Base-by-base conservation (phyloP, 1,284 basidiomycete species). In the Schizophyllum commune region DNA sequence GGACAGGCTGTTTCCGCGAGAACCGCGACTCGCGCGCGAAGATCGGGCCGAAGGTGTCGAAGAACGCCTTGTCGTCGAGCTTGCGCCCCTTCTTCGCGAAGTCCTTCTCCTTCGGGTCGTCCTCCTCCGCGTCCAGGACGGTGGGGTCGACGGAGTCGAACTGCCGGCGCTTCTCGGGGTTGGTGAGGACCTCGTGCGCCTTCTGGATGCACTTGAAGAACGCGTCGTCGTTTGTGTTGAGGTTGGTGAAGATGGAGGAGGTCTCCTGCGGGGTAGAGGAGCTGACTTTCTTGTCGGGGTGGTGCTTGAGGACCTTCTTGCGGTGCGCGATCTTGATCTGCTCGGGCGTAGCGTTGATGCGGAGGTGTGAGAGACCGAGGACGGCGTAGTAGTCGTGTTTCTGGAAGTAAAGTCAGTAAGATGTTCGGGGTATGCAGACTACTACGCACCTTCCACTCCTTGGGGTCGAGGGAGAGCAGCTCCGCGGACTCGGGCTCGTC, bases 171-270 rank as follows among this genome's bases (percentile, higher is more conserved):
- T 88, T 89, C 71, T 98, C 95, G 19, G 85, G 74, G 77, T 96
- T 84, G 62, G 88, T 91, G 59, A 99, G 87, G 54, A 95, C 88
- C 70, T 99, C 96, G 76, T 91, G 86, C 20, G 96, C 95, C 76
- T 99, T 99, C 77, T 93, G 89, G 69, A 99, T 98, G 73, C 96
- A 99, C 79, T 99, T 99, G 92, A 99, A 99, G 83, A 99, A 99
- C 4, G 89, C 88, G 72, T 99, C 96, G 76, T 98, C 96, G 78
- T 98, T 98, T 60, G 80, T 82, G 62, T 80, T 80, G 64, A 75
- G 70, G 64, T 75, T 75, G 8, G 72, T 64, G 54, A 78, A 71
- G 61, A 74, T 74, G 32, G 63, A 73, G 52, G 72, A 71, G 58
- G 85, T 83, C 62, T 86, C 83, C 65, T 86, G 87, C 1, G 83